Evolutionary conservation across 805 yeast species (phyloP).

Genomic region (Suhomyces emberorum): DNA sequence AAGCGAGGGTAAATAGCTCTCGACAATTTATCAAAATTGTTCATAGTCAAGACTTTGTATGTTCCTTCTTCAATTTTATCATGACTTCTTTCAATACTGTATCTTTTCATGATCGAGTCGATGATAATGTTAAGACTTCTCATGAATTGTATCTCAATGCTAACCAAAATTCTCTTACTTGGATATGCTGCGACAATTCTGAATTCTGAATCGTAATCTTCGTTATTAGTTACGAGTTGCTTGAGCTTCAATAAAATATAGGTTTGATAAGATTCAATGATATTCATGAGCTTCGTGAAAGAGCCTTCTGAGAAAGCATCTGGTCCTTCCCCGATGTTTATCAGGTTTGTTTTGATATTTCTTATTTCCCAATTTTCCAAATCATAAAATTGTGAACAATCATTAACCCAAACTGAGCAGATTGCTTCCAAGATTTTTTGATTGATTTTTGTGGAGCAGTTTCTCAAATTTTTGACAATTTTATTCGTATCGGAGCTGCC

Average conservation of each 20-base stretch:
- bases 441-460: constrained; percentile 28
- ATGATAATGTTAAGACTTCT: constrained; percentile 39
- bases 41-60: constrained; percentile 42
- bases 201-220: constrained; percentile 15
- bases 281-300: constrained; percentile 33
- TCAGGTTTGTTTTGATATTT: not conserved
- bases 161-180: constrained; percentile 36
- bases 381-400: constrained; percentile 42
- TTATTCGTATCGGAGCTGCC: constrained; percentile 36
- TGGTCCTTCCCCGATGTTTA: not conserved
- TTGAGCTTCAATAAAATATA: constrained; percentile 31
- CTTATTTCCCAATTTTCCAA: constrained; percentile 40
- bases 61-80: constrained; percentile 22
- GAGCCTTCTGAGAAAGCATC: constrained; percentile 12
- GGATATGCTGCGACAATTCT: constrained; percentile 37
- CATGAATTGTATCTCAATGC: constrained; percentile 45
- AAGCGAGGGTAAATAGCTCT: constrained; percentile 29
- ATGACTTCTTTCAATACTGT: constrained; percentile 24
- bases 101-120: constrained; percentile 41
- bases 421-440: constrained; percentile 40
- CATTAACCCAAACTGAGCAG: constrained; percentile 45
- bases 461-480: constrained; percentile 31
- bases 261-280: constrained; percentile 35
- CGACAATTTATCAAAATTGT: constrained; percentile 38
- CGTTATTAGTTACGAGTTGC: constrained; percentile 21